Evolutionary conservation across 176 grass and related monocot genomes (phyloP).

Genomic region (Alopecurus myosuroides): DNA sequence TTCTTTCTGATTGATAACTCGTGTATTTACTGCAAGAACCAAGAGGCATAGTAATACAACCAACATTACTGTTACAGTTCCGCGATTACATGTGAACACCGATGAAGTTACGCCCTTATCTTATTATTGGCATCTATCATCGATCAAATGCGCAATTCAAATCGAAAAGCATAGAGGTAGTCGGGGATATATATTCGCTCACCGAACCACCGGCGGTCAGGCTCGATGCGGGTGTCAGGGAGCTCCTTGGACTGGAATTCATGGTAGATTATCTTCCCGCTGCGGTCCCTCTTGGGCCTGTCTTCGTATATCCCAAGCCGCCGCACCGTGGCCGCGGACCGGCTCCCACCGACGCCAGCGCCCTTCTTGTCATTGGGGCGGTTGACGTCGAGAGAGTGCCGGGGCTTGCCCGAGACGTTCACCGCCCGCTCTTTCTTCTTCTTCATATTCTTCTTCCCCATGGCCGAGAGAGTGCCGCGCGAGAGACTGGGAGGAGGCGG

Average conservation of each 20-base stretch:
- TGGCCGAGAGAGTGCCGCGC: no score
- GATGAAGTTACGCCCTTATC: not conserved
- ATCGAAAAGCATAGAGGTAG: not conserved
- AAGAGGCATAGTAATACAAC: not conserved
- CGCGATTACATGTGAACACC: not conserved
- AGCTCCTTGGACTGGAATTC: conserved; percentile 85
- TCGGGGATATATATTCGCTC: not conserved
- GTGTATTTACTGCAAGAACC: conserved; percentile 66
- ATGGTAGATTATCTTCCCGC: conserved; percentile 60
- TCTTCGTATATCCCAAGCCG: conserved; percentile 75
- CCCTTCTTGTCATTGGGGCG: conserved; percentile 79
- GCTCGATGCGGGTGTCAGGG: conserved; percentile 82
- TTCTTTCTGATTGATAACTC: conserved; percentile 76
- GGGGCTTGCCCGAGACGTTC: conserved; percentile 88
- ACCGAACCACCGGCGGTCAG: conserved; percentile 87
- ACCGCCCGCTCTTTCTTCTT: conserved; percentile 89
- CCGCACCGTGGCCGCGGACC: conserved; percentile 70
- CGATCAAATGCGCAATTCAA: not conserved
- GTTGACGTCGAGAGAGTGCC: conserved; percentile 91
- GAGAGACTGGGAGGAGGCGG: not conserved
- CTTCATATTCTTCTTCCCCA: conserved; percentile 32
- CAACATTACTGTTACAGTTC: not conserved
- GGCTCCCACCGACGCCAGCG: conserved; percentile 38
- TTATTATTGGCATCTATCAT: not conserved
- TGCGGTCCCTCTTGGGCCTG: conserved; percentile 55